A percentile compares a stretch with the other conserved stretches of the same genome.
Evolutionary conservation across 257 asterid genomes (phyloP).

Genomic region (Ajuga chamaepitys): DNA sequence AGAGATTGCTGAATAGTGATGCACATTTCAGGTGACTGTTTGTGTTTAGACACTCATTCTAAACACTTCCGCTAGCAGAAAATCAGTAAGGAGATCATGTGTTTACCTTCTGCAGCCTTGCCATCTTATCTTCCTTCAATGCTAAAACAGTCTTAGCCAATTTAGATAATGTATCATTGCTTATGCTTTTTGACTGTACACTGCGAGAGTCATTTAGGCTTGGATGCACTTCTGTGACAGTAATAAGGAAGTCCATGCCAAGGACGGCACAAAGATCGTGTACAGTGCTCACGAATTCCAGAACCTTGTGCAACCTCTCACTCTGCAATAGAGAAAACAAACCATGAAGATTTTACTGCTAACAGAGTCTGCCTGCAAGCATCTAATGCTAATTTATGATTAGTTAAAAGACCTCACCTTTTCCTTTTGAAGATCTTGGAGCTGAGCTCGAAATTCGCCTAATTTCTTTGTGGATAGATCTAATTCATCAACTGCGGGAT

Average conservation of each 20-base stretch:
- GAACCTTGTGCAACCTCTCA: constrained; percentile 89
- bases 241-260: constrained; percentile 74
- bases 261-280: constrained; percentile 96
- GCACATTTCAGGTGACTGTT: neutral
- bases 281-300: constrained; percentile 86
- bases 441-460: constrained; percentile 72
- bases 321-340: constrained; percentile 50
- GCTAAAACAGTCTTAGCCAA: constrained; percentile 75
- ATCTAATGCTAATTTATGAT: constrained; percentile 3
- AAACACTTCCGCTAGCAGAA: neutral
- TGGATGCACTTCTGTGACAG: constrained; percentile 87
- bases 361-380: neutral
- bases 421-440: constrained; percentile 91
- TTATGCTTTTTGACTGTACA: constrained; percentile 86
- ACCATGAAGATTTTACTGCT: constrained; percentile 2
- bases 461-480: constrained; percentile 81
- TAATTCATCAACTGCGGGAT: constrained; percentile 66
- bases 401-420: constrained; percentile 42
- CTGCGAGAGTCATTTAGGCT: constrained; percentile 75
- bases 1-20: neutral
- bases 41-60: too few species aligned
- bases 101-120: constrained; percentile 74
- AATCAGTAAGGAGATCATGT: constrained; percentile 3
- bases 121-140: constrained; percentile 73
- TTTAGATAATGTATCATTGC: constrained; percentile 74